These are phyloP conservation scores for Byssochlamys sp. DNA, from an alignment of 2,329 filamentous ascomycete genomes.

Conservation along the genomic window DNA sequence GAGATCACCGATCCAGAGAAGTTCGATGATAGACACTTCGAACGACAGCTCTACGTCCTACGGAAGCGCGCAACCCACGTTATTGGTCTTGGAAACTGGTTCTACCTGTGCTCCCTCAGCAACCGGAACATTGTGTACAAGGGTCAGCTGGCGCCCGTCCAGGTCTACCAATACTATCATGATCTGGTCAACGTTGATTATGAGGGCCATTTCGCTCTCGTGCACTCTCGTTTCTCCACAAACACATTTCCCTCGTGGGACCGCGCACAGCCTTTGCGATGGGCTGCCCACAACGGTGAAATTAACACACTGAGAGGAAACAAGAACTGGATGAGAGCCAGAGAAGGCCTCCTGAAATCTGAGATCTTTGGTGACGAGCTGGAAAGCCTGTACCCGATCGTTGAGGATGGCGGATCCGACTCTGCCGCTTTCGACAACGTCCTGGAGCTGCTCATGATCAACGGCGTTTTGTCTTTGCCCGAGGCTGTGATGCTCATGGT, in stretches of 20 bases:
- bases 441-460: constrained; percentile 84
- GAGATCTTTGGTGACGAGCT: constrained; percentile 87
- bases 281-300: constrained; percentile 97
- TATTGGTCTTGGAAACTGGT: constrained; percentile 95
- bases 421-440: constrained; percentile 97
- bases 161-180: constrained; percentile 97
- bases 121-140: constrained; percentile 99
- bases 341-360: constrained; percentile 89
- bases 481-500: constrained; percentile 99
- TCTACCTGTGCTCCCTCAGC: constrained; percentile 90
- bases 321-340: constrained; percentile 99
- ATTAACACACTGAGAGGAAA: constrained; percentile 96
- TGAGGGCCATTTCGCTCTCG: constrained; percentile 90
- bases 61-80: constrained; percentile 91
- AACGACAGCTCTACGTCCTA: constrained; percentile 85
- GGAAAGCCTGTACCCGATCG: constrained; percentile 81
- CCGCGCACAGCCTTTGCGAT: constrained; percentile 86
- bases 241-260: constrained; percentile 99
- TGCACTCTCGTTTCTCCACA: constrained; percentile 94
- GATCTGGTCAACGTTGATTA: constrained; percentile 95
- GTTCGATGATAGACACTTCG: constrained; percentile 79
- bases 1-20: constrained; percentile 65
- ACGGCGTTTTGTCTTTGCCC: constrained; percentile 85
- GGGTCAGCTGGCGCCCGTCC: constrained; percentile 83
- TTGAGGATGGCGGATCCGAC: constrained; percentile 92